A percentile compares a stretch with the other conserved stretches of the same genome.
Evolutionary conservation across 2,329 filamentous ascomycete genomes (phyloP).

Genomic region (Iodosphaeria phyllophila): DNA sequence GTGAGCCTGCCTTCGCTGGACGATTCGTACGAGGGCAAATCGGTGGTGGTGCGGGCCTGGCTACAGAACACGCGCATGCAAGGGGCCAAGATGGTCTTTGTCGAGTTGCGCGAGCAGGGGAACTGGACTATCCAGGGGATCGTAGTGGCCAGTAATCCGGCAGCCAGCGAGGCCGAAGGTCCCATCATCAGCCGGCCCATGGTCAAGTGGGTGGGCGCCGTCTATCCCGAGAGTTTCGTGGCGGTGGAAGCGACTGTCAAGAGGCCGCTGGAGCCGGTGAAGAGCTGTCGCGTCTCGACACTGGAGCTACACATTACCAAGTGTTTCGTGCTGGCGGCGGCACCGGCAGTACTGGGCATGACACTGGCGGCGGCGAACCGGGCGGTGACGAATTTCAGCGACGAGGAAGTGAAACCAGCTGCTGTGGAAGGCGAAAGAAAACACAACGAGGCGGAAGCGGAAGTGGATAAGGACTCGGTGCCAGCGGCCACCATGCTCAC

Average conservation of each 20-base stretch:
- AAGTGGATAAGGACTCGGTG: constrained; percentile 18
- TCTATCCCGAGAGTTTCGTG: constrained; percentile 69
- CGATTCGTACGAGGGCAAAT: constrained; percentile 47
- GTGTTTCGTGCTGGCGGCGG: constrained; percentile 57
- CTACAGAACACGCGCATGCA: constrained; percentile 79
- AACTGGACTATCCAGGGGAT: constrained; percentile 67
- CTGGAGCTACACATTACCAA: constrained; percentile 81
- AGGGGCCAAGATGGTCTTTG: constrained; percentile 77
- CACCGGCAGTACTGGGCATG: constrained; percentile 36
- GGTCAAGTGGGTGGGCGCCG: constrained; percentile 72
- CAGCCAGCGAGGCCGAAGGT: too few relatives aligned
- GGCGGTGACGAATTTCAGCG: constrained; percentile 37
- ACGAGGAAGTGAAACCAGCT: constrained; percentile 25
- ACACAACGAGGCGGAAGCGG: constrained; percentile 16
- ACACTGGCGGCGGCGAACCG: constrained; percentile 35
- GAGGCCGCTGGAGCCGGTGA: constrained; percentile 71
- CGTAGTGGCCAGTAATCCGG: constrained; percentile 48
- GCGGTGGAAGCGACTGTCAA: constrained; percentile 64
- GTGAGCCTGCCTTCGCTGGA: constrained; percentile 44
- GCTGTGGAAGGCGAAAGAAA: constrained; percentile 19
- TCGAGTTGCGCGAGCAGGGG: constrained; percentile 63
- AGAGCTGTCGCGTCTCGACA: constrained; percentile 63
- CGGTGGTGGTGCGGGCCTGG: constrained; percentile 59
- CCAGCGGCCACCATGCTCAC: constrained; percentile 70
- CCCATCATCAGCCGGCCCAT: constrained; percentile 59